Evolutionary conservation across 139 green algal species (phyloP).

Genomic region (Coccomyxa sp.): DNA sequence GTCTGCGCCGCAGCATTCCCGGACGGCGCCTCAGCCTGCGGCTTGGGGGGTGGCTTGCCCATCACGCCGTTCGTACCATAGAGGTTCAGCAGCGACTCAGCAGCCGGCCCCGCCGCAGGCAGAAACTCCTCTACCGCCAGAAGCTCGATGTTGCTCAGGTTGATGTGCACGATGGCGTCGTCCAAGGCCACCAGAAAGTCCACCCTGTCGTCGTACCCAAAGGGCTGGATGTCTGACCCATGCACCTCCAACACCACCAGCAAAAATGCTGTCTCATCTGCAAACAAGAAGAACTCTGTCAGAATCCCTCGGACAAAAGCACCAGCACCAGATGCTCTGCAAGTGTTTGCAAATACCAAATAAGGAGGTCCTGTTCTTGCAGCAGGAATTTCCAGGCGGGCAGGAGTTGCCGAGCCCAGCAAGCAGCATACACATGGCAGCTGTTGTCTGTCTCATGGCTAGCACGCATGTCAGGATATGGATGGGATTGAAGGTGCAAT

Average conservation of each 20-base stretch:
- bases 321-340: too few relatives aligned
- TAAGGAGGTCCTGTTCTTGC: too few relatives aligned
- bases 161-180: background rate
- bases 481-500: too few relatives aligned
- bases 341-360: too few relatives aligned
- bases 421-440: too few relatives aligned
- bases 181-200: background rate
- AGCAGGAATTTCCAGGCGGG: too few relatives aligned
- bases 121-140: constrained; percentile 3
- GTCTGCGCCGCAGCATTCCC: too few relatives aligned
- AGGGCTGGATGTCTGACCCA: constrained; percentile 1
- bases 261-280: background rate
- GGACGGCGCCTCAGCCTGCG: background rate
- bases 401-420: too few relatives aligned
- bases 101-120: background rate
- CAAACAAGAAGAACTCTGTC: too few relatives aligned
- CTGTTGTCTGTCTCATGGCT: too few relatives aligned
- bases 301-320: too few relatives aligned
- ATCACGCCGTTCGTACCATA: background rate
- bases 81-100: background rate
- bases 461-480: too few relatives aligned
- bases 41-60: background rate
- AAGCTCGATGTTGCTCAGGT: background rate
- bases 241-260: background rate
- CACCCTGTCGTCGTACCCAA: background rate